Percentiles rank a stretch among this genome's conserved stretches.
Conservation (phyloP, 2,329 filamentous ascomycete species). For the Dactylellina parvicollis region DNA sequence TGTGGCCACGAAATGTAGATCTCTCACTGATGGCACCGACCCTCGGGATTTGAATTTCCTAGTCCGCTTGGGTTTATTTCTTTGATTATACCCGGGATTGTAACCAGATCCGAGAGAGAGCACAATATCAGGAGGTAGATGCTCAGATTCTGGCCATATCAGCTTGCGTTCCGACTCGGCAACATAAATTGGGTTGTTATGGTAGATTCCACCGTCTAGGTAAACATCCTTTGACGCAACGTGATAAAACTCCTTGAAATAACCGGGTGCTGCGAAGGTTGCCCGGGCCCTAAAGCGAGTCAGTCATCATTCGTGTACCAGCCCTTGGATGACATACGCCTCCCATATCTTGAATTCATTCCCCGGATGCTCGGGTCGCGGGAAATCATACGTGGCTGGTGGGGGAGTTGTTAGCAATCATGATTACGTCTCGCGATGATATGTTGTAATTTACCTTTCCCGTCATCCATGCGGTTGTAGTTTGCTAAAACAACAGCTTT, state of each 20-base stretch:
- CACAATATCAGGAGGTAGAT: slow-evolving; percentile 58
- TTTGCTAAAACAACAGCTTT: slow-evolving; percentile 63
- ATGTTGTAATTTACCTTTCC: slow-evolving; percentile 48
- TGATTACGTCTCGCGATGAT: neutral
- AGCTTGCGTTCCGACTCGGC: slow-evolving; percentile 65
- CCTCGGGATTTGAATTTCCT: slow-evolving; percentile 32
- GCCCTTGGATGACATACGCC: slow-evolving; percentile 59
- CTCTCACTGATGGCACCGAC: slow-evolving; percentile 20
- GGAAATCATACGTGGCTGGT: slow-evolving; percentile 60
- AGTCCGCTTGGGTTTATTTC: no score
- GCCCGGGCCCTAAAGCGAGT: slow-evolving; percentile 62
- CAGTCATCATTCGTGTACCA: slow-evolving; percentile 10
- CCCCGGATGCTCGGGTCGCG: slow-evolving; percentile 61
- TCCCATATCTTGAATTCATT: slow-evolving; percentile 66
- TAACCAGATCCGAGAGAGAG: slow-evolving; percentile 60
- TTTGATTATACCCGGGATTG: neutral
- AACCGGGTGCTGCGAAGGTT: slow-evolving; percentile 65
- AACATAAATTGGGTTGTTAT: slow-evolving; percentile 66
- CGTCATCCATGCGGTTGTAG: slow-evolving; percentile 62
- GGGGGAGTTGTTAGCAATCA: neutral
- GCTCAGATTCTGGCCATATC: slow-evolving; percentile 58
- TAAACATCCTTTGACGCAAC: slow-evolving; percentile 64
- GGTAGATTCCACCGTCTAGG: slow-evolving; percentile 65
- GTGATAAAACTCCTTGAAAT: slow-evolving; percentile 67
- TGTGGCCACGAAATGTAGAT: slow-evolving; percentile 40